These are phyloP conservation scores for Sclerotiophoma versabilis DNA, from an alignment of 2,329 filamentous ascomycete species.

Conservation along the genomic window DNA sequence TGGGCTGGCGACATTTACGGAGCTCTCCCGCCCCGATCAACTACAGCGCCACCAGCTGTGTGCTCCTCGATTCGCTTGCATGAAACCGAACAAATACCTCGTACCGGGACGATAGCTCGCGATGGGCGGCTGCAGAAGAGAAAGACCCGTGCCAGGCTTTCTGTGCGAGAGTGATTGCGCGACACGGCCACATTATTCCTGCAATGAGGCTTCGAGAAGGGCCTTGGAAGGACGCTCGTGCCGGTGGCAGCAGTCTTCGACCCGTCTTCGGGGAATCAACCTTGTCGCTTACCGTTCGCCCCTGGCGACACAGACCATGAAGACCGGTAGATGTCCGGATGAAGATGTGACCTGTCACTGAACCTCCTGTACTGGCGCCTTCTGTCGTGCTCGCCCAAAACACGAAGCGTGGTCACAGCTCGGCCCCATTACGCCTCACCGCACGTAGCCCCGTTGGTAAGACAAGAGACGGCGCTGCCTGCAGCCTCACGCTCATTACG, in stretches of 20 bases:
- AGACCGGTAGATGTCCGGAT: constrained; percentile 7
- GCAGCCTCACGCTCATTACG: constrained; percentile 26
- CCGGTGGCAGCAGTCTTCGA: constrained; percentile 14
- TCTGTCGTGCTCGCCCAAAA: constrained; percentile 24
- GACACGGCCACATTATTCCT: constrained; percentile 23
- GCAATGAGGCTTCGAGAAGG: constrained; percentile 35
- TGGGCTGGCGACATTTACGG: constrained; percentile 9
- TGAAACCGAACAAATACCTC: neutral
- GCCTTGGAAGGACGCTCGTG: constrained; percentile 41
- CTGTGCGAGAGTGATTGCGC: constrained; percentile 1
- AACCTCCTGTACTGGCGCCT: constrained; percentile 18
- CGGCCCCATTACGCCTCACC: constrained; percentile 19
- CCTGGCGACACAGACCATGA: constrained; percentile 8
- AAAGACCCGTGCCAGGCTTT: neutral
- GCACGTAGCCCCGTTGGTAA: too few relatives aligned
- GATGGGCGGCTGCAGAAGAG: neutral
- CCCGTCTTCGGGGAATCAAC: constrained; percentile 19
- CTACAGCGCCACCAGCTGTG: constrained; percentile 11
- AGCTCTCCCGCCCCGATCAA: constrained; percentile 17
- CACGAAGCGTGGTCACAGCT: constrained; percentile 12
- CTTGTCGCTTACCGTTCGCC: constrained; percentile 9
- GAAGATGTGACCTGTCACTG: constrained; percentile 8
- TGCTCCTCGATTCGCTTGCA: neutral
- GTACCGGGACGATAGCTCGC: neutral
- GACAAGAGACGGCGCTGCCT: constrained; percentile 15